These are phyloP conservation scores for Candida silvicultrix DNA, from an alignment of 805 yeast genomes.

Conservation along the genomic window DNA sequence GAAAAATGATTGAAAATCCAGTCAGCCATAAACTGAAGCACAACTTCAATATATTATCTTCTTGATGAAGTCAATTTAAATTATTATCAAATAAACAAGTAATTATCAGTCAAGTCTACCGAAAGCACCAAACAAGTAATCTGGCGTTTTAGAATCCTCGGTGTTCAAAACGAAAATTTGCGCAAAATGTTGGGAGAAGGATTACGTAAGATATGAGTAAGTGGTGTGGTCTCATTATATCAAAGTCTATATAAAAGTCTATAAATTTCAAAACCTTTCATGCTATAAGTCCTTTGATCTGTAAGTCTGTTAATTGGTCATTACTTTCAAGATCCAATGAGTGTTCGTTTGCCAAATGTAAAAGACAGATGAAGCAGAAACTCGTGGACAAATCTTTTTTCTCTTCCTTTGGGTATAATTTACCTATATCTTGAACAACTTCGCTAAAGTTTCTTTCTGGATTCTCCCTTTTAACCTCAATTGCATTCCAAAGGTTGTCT, in stretches of 20 bases:
- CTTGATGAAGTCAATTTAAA: no score
- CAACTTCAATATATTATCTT: no score
- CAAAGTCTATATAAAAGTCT: no score
- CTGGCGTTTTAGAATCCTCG: background rate
- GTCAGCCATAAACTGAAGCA: no score
- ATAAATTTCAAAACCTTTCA: background rate
- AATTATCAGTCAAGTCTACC: no score
- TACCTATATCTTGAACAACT: conserved; percentile 43
- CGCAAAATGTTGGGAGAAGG: background rate
- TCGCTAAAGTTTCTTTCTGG: conserved; percentile 30
- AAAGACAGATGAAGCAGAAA: conserved; percentile 75
- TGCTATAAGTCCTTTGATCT: background rate
- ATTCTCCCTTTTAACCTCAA: conserved; percentile 24
- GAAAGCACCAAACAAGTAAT: background rate
- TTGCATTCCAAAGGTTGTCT: conserved; percentile 67
- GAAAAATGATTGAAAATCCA: no score
- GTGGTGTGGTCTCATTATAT: no score
- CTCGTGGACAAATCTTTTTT: conserved; percentile 72
- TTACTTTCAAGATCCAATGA: conserved; percentile 53
- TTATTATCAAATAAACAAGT: no score
- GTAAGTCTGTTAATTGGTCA: background rate
- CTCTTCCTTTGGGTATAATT: conserved; percentile 48
- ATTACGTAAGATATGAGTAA: background rate
- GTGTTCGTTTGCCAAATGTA: conserved; percentile 84
- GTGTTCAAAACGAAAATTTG: background rate